A percentile compares a stretch with the other conserved stretches of the same genome.
These are phyloP conservation scores for Hypoxylon rickii DNA, from an alignment of 495 filamentous ascomycete species.

Conservation along the genomic window DNA sequence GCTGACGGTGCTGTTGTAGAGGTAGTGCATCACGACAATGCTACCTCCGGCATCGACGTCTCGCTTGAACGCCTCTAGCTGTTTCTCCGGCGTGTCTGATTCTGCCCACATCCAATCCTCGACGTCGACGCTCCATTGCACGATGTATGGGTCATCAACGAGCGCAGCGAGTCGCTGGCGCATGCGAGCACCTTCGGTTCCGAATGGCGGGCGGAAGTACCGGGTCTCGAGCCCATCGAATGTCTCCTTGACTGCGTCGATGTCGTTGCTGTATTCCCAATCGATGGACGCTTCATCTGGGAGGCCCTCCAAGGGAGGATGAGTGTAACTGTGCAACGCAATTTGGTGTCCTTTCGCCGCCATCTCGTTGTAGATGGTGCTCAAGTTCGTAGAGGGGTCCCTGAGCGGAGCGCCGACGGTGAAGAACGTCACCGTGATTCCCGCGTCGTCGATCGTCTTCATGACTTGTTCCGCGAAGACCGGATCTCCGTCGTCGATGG, in stretches of 20 bases:
- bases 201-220: constrained; percentile 81
- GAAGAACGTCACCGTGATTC: constrained; percentile 77
- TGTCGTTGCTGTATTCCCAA: constrained; percentile 68
- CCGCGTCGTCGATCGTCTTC: constrained; percentile 64
- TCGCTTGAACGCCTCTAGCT: constrained; percentile 73
- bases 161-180: constrained; percentile 63
- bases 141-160: constrained; percentile 56
- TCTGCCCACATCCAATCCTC: constrained; percentile 80
- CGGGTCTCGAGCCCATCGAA: constrained; percentile 48
- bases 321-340: constrained; percentile 74
- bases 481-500: constrained; percentile 78
- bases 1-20: constrained; percentile 68
- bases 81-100: constrained; percentile 67
- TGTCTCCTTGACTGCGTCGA: constrained; percentile 57
- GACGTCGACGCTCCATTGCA: constrained; percentile 77
- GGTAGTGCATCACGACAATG: constrained; percentile 78
- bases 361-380: constrained; percentile 70
- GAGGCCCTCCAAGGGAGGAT: constrained; percentile 74
- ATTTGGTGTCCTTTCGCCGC: constrained; percentile 69
- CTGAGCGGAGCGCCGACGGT: constrained; percentile 70
- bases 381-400: constrained; percentile 63
- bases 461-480: constrained; percentile 65
- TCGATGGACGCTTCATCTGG: constrained; percentile 63
- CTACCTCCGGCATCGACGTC: constrained; percentile 70
- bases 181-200: constrained; percentile 73